Conservation (phyloP, 805 yeast species). For the Tetrapisispora iriomotensis region DNA sequence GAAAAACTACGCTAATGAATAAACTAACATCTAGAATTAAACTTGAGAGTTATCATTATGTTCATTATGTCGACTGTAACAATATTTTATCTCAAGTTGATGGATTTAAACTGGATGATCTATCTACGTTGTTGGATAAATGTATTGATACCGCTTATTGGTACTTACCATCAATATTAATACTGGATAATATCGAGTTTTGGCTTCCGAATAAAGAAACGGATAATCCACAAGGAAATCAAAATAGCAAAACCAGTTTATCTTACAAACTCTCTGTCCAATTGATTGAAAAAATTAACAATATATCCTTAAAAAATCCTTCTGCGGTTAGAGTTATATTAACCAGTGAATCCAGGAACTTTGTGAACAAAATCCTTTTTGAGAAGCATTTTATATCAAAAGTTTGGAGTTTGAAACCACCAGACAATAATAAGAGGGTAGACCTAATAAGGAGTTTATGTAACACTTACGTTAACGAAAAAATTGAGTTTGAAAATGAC, state of each 20-base stretch:
- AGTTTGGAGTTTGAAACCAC: slow-evolving; percentile 50
- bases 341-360: slow-evolving; percentile 53
- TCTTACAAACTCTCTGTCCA: slow-evolving; percentile 59
- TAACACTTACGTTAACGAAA: slow-evolving; percentile 10
- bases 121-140: slow-evolving; percentile 36
- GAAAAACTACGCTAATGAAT: slow-evolving; percentile 53
- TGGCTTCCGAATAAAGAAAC: slow-evolving; percentile 39
- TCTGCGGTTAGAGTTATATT: slow-evolving; percentile 50
- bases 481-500: slow-evolving; percentile 30
- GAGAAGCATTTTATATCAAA: slow-evolving; percentile 66
- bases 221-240: slow-evolving; percentile 38
- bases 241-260: slow-evolving; percentile 30
- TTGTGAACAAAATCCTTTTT: slow-evolving; percentile 49
- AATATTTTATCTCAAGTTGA: slow-evolving; percentile 20
- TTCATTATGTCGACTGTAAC: slow-evolving; percentile 45
- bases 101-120: slow-evolving; percentile 25
- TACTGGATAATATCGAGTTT: slow-evolving; percentile 72
- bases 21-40: slow-evolving; percentile 30
- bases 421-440: slow-evolving; percentile 53
- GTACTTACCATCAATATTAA: slow-evolving; percentile 66
- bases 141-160: slow-evolving; percentile 46
- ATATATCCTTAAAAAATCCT: slow-evolving; percentile 23
- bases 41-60: slow-evolving; percentile 27
- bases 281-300: slow-evolving; percentile 39
- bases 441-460: slow-evolving; percentile 38